Evolutionary conservation across 345 rosid genomes (phyloP), one percentile per base, ranked within the genome.

Genomic region (Gynandropsis gynandra): DNA sequence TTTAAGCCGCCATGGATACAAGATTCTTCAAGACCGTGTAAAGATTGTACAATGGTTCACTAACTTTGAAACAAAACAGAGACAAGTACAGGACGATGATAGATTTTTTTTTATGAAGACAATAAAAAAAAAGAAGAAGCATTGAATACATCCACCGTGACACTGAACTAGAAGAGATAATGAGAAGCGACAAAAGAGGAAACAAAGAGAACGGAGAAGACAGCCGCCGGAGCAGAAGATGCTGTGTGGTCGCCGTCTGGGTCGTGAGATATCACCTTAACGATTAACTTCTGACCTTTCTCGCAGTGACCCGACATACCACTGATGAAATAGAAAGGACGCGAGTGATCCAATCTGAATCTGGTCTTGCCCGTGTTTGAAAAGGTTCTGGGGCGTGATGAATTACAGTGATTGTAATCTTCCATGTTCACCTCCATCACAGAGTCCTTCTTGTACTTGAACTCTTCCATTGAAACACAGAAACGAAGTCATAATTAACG

Each of bases 301-400:
- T 63, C 69, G 32, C 85, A 81, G 51, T 78, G 85, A 10, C 71
- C 75, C 1, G 61, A 53, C 52, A 52, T 70, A 10, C 88, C 85
- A 42, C 88, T 81, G 52, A 74, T 72, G 71, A 78, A 81, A 71
- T 76, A 78, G 67, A 69, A 81, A 16, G 65, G 43, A 11, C 83
- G 80, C 1, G 78, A 55, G 39, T 67, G 73, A 43, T 78, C 76
- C 32, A 81, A 67, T 51, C 47, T 55, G 71, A 74, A 67, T 1
- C 62, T 33, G 9, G 76, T 78, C 54, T 72, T 64, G 16, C 85
- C 88, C 4, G 75, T 76, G 62, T 74, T 70, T 56, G 80, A 76
- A 61, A 63, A 76, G 71, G 58, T 78, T 33, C 46, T 61, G 1
- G 80, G 81, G 8, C 69, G 73, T 11, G 75, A 58, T 0, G 82